Base-by-base conservation (phyloP, 2,329 filamentous ascomycete species). In the Cucurbitaria berberidis region DNA sequence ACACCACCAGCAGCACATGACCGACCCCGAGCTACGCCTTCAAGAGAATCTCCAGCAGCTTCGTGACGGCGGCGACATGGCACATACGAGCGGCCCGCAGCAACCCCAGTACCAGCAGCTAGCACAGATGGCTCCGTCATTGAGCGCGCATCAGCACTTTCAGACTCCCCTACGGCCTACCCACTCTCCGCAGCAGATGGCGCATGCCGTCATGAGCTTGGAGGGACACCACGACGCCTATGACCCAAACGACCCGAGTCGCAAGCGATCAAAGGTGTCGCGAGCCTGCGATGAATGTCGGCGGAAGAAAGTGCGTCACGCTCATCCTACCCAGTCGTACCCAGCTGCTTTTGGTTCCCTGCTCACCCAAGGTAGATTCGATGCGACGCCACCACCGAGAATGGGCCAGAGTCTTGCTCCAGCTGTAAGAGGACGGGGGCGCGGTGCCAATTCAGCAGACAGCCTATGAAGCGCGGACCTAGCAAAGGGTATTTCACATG, bases 241-340 rank as follows among this genome's bases (percentile, higher is more conserved):
- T 43, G 67, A 67, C 45, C 68, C 74, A 47, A 72, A 72, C 39
- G 73, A 76, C 32, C 66, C 67, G 38, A 74, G 64, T 35, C 62
- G 72, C 43, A 74, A 74, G 57, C 69, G 73, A 18, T 76, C 73
- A 27, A 76, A 77, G 59, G 74, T 76, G n/a, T 76, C 74, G 10
- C 72, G 74, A 46, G 74, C 74, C 9, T 77, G 74, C 59, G 74
- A 77, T 51, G 74, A 76, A 55, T 77, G 74, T 51, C 67, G 74
- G 44, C 64, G 74, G 26, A 77, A 77, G 59, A 77, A 77, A 70
- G 74, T 76, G 45, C 21, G 63, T 46, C 38, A 55, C n/a, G 43
- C 8, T 5, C 42, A 32, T 38, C 21, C 21, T 30, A 22, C 21
- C 27, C n/a, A n/a, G n/a, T n/a, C n/a, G n/a, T n/a, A n/a, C n/a